Evolutionary conservation across 768 basidiomycete genomes (phyloP), one percentile per base, ranked within the genome.

Genomic region (Mycena amicta): DNA sequence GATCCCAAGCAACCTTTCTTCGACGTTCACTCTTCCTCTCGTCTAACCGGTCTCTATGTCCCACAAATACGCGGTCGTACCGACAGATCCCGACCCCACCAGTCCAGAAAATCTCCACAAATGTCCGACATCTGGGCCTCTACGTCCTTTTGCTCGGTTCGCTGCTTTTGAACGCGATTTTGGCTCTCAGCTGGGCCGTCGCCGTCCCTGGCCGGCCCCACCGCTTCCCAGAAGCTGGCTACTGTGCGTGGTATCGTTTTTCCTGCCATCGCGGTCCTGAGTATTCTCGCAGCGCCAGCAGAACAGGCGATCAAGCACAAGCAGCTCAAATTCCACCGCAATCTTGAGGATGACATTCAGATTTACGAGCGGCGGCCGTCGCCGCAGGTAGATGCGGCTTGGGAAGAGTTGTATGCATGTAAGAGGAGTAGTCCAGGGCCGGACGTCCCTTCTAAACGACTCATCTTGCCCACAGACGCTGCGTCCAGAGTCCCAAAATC

Each of bases 351-450:
- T 23, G 60, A 64, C 41, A 56, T 61, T 33, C 56, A 55, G 22
- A 50, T 60, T 18, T 67, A 65, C 27, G 59, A 66, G 25, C 56
- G 52, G 26, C 55, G 53, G 4, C 64, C 64, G 3, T 60, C 64
- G 2, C 28, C 49, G 11, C 53, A 58, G 23, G 62, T 63, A 6
- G 66, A 67, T 43, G 26, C 52, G 20, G 66, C 66, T 11, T 67
- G 66, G 64, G 50, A 57, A 20, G 53, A 53, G 13, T 51, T 67
- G 27, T 65, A 59, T 26, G 53, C 31, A 6, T 61, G 65, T 64
- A 55, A n/a, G 62, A n/a, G n/a, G n/a, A n/a, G n/a, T n/a, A n/a
- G n/a, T n/a, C n/a, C n/a, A n/a, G n/a, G n/a, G n/a, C n/a, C n/a
- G n/a, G n/a, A n/a, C n/a, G n/a, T n/a, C n/a, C n/a, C n/a, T n/a